Base-by-base conservation (phyloP, 1,284 basidiomycete genomes). In the Sanghuangporus weigelae region DNA sequence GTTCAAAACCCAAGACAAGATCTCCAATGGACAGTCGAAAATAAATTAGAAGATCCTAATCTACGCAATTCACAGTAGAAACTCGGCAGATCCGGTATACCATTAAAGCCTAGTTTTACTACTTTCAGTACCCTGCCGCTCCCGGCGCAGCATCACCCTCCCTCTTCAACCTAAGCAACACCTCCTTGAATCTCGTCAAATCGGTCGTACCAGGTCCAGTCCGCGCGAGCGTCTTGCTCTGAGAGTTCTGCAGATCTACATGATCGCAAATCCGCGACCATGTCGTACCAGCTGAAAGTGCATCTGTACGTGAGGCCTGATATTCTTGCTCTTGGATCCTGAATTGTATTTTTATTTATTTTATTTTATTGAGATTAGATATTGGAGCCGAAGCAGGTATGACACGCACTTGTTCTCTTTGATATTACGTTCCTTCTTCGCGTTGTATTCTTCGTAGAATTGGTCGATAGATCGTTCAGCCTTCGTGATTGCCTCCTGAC, bases 361-460 rank as follows among this genome's bases (percentile, higher is more conserved):
- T 26, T 23, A 1, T 21, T 26, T 23, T 23, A 51, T 10, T 51
- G 21, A 49, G 48, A 23, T 49, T 49, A 31, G 14, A 10, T 5
- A 6, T 7, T 7, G 8, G 10, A 26, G 14, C n/a, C 5, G 26
- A 23, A 5, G 11, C 4, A 5, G n/a, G 16, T 6, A 46, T 14
- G 12, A 21, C 42, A 82, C 90, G 71, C 67, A 96, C 95, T 99
- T 99, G 84, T 99, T 99, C 75, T 95, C 89, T 57, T 90, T 82
- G 71, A 99, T 98, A 71, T 88, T 92, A 73, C 87, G 87, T 78
- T 96, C 94, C 80, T 97, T 98, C 79, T 93, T 91, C 67, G 84
- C 81, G 63, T 95, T 87, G 76, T 99, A 98, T 62, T 93, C 88
- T 72, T 95, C 93, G 75, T 99, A 99, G 75, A 98, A 99, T 71